Percentiles rank a stretch among this genome's conserved stretches.
phyloP scores from a whole-genome alignment of 1,139 yeast genomes.

The Yamadazyma trypodendri region DNA sequence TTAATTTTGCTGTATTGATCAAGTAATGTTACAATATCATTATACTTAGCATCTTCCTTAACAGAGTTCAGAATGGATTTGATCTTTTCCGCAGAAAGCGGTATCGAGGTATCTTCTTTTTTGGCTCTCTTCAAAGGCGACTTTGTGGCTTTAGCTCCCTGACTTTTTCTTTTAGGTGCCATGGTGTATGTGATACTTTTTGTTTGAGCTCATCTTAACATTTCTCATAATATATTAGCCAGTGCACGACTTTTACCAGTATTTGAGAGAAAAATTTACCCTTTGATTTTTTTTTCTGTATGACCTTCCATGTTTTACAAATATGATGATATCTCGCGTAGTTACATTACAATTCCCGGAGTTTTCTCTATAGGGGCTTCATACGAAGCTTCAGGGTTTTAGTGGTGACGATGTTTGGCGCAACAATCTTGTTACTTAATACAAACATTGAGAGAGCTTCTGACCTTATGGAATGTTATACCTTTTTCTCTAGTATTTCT shows the following conservation, averaged over 20 bases:
- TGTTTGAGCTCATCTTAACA: slow-evolving; percentile 7
- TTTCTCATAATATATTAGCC: slow-evolving; percentile 6
- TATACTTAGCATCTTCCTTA: slow-evolving; percentile 37
- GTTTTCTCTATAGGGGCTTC: slow-evolving; percentile 37
- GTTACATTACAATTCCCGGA: slow-evolving; percentile 46
- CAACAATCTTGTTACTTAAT: slow-evolving; percentile 57
- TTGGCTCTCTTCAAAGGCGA: slow-evolving; percentile 8
- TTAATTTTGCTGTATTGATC: slow-evolving; percentile 33
- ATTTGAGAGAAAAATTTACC: slow-evolving; percentile 6
- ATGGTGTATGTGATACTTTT: slow-evolving; percentile 4
- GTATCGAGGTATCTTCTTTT: slow-evolving; percentile 5
- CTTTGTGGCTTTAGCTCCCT: slow-evolving; percentile 3
- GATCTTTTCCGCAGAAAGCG: slow-evolving; percentile 28
- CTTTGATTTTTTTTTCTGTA: slow-evolving; percentile 21
- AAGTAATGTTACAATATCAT: slow-evolving; percentile 49
- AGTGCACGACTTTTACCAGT: slow-evolving; percentile 6
- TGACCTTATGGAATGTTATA: slow-evolving; percentile 29
- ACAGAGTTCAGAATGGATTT: slow-evolving; percentile 33
- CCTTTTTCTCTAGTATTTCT: neutral
- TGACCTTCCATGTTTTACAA: slow-evolving; percentile 61
- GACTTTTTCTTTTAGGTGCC: slow-evolving; percentile 16
- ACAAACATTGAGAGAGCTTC: slow-evolving; percentile 51
- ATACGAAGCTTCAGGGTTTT: slow-evolving; percentile 45
- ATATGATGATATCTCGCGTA: slow-evolving; percentile 65
- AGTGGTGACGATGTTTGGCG: slow-evolving; percentile 63